Percentiles rank a stretch among this genome's conserved stretches.
Conservation (phyloP, 352 stramenopile species). For the Phytophthora pluvialis region DNA sequence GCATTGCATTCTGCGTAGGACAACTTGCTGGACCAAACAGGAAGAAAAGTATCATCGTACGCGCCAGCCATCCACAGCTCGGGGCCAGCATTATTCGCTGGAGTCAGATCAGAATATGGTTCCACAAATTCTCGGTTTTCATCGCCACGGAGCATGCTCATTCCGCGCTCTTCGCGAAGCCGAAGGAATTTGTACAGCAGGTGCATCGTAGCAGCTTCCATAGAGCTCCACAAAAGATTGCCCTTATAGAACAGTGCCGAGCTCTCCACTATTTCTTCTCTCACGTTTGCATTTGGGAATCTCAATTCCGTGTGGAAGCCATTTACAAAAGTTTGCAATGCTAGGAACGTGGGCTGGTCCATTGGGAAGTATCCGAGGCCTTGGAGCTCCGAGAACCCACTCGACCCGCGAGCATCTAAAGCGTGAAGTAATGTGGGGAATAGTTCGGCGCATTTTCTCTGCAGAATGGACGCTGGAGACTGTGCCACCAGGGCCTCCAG, state of each 20-base stretch:
- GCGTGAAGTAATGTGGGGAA: conserved; percentile 52
- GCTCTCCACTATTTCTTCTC: conserved; percentile 15
- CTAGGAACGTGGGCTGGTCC: conserved; percentile 55
- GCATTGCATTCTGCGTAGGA: conserved; percentile 64
- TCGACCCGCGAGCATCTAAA: conserved; percentile 41
- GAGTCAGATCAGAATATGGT: neutral
- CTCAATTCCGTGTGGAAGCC: conserved; percentile 38
- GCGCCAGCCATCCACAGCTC: conserved; percentile 54
- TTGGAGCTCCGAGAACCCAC: conserved; percentile 49
- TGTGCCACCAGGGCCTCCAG: conserved; percentile 36
- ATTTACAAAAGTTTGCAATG: conserved; percentile 62
- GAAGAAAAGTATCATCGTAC: conserved; percentile 67
- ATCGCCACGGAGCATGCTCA: conserved; percentile 36
- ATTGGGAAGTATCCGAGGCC: conserved; percentile 57
- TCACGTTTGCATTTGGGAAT: conserved; percentile 4
- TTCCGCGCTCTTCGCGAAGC: conserved; percentile 64
- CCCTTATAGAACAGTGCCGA: conserved; percentile 61
- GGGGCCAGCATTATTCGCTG: neutral
- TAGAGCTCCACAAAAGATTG: conserved; percentile 59
- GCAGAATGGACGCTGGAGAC: conserved; percentile 41
- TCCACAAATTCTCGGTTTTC: conserved; percentile 7
- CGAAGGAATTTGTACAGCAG: conserved; percentile 55
- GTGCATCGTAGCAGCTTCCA: conserved; percentile 40
- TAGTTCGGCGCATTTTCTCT: conserved; percentile 41
- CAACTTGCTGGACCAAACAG: conserved; percentile 69